Percentiles rank a stretch among this genome's conserved stretches.
These are phyloP conservation scores for Casuarina cunninghamiana DNA, from an alignment of 306 rosid genomes.

Conservation along the genomic window DNA sequence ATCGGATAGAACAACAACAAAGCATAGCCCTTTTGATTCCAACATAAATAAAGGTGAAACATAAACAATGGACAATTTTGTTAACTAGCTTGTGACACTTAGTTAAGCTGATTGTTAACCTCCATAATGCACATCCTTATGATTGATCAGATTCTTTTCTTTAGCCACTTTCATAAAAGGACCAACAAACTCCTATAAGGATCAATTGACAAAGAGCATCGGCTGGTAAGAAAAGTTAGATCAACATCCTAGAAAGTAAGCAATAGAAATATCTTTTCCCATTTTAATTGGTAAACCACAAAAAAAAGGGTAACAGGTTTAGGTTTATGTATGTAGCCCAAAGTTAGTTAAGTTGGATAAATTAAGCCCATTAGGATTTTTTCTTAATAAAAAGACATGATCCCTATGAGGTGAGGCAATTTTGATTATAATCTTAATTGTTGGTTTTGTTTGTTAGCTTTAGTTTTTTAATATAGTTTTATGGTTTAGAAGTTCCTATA, in stretches of 20 bases:
- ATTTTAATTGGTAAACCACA: neutral
- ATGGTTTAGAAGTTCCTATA: too few species aligned
- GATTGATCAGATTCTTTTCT: conserved; percentile 85
- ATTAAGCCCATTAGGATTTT: too few species aligned
- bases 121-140: conserved; percentile 71
- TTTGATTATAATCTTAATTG: too few species aligned
- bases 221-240: conserved; percentile 34
- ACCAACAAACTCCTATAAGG: conserved; percentile 89
- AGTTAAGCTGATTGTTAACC: conserved; percentile 76
- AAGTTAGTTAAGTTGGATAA: too few species aligned
- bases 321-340: too few species aligned
- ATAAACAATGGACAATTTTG: conserved; percentile 81
- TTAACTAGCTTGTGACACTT: conserved; percentile 57
- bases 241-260: conserved; percentile 14
- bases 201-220: conserved; percentile 59
- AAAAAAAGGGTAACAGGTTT: neutral
- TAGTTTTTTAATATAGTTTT: too few species aligned
- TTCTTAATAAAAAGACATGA: too few species aligned
- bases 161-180: conserved; percentile 88
- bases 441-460: too few species aligned
- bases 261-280: neutral
- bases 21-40: conserved; percentile 87
- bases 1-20: conserved; percentile 88
- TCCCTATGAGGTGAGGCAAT: too few species aligned
- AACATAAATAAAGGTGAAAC: conserved; percentile 84